Evolutionary conservation across 2,329 filamentous ascomycete genomes (phyloP), one percentile per base, ranked within the genome.

Genomic region (Colletotrichum sp.): DNA sequence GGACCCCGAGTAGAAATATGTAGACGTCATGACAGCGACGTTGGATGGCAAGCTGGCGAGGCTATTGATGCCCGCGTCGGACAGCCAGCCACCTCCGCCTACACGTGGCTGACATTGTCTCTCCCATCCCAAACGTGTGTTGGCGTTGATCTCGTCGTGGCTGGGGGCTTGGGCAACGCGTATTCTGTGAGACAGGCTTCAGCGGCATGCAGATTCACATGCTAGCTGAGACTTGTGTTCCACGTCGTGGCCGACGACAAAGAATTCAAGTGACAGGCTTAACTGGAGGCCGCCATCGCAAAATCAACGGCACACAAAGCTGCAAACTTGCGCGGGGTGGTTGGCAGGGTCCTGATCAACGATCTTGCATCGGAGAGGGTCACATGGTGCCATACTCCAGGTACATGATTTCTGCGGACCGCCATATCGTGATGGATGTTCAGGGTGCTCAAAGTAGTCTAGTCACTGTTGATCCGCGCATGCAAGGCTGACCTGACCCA

Each of bases 21-120:
- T 21, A 32, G 10, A 32, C 18, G 28, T 61, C 63, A 55, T 52
- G n/a, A 43, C 8, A 21, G 28, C 30, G n/a, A 6, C 32, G 7
- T 18, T 58, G 55, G 5, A 58, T 52, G 43, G 55, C 55, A 26
- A 58, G 55, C 26, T 16, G n/a, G n/a, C 12, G n/a, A 43, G 48
- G 61, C 52, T 38, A 64, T 38, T 1, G 36, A 74, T 74, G 68
- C 68, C 72, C 72, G 72, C 48, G 61, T 74, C 72, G 52, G 72
- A 74, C 72, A 61, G 71, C 26, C 48, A 58, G 48, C 48, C 48
- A 34, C 52, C 24, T 59, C 21, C 14, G 5, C 24, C 10, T 16
- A 16, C 32, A 13, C 18, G 52, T 67, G 62, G 32, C 48, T 67
- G n/a, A 32, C 5, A 24, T 26, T 58, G 18, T 28, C 30, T 34